phyloP scores from a whole-genome alignment of 768 basidiomycete genomes.

The Glaciozyma antarctica region DNA sequence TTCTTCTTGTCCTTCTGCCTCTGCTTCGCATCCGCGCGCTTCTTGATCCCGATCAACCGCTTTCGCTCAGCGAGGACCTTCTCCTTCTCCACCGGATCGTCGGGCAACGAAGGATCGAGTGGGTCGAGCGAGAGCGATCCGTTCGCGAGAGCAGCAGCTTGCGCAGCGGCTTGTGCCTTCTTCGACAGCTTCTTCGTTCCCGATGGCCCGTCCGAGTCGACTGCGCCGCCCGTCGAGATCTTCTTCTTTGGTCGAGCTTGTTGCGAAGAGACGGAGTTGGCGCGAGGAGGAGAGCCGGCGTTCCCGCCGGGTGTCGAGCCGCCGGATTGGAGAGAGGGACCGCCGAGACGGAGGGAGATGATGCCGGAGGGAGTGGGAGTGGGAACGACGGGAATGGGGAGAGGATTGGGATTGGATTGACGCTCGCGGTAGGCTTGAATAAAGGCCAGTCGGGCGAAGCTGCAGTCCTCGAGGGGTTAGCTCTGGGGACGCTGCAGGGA shows the following conservation, averaged over 20 bases:
- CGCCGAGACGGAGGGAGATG: neutral
- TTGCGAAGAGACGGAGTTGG: neutral
- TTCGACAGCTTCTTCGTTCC: slow-evolving; percentile 1
- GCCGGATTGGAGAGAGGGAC: neutral
- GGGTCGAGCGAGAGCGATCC: neutral
- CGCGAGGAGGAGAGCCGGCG: neutral
- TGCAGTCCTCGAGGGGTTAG: neutral
- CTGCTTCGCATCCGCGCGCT: neutral
- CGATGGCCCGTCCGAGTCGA: neutral
- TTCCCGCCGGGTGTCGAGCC: neutral
- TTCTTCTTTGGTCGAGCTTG: slow-evolving; percentile 1
- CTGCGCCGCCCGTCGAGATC: neutral
- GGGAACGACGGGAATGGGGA: neutral
- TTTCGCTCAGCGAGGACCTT: neutral
- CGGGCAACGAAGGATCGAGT: neutral
- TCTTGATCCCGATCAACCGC: neutral
- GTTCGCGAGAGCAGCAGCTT: neutral
- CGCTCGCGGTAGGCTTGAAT: slow-evolving; percentile 30
- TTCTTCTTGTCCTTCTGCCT: neutral
- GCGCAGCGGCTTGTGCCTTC: neutral
- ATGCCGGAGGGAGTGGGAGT: neutral
- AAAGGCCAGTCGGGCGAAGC: slow-evolving; percentile 31
- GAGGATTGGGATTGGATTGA: slow-evolving; percentile 8
- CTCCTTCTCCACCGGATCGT: slow-evolving; percentile 8
- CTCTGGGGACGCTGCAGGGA: no score